Percentiles rank a stretch among this genome's conserved stretches.
Conservation (phyloP, 306 rosid species). For the Castanea crenata region DNA sequence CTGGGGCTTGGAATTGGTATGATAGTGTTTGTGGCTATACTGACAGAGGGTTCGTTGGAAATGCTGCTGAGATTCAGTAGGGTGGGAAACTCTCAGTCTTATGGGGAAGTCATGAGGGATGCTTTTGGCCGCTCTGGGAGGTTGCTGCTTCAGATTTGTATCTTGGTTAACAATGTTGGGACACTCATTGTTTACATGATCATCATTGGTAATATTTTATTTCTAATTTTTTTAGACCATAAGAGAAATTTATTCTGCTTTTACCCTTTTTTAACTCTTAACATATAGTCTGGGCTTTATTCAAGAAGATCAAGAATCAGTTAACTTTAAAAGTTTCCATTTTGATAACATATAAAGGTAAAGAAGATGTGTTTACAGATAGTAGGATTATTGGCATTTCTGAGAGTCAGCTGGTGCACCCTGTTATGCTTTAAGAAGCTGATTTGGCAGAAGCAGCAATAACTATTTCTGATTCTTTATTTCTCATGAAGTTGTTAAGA, state of each 20-base stretch:
- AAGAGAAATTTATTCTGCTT: not conserved
- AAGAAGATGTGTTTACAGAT: not conserved
- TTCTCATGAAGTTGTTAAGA: no score
- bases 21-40: slow-evolving; percentile 48
- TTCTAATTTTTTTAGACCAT: not conserved
- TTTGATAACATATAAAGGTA: not conserved
- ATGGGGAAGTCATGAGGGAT: slow-evolving; percentile 45
- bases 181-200: slow-evolving; percentile 65
- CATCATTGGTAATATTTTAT: slow-evolving; percentile 44
- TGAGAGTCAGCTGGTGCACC: no score
- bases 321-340: not conserved
- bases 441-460: no score
- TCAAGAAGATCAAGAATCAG: not conserved
- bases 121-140: slow-evolving; percentile 54
- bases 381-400: no score
- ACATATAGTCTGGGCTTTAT: not conserved
- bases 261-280: not conserved
- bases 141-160: slow-evolving; percentile 43
- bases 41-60: slow-evolving; percentile 48
- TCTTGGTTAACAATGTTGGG: slow-evolving; percentile 60
- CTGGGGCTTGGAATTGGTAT: slow-evolving; percentile 39
- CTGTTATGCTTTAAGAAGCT: no score
- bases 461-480: no score
- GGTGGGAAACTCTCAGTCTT: slow-evolving; percentile 34
- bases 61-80: slow-evolving; percentile 58